Base-by-base conservation (phyloP, 768 basidiomycete genomes). In the Lentinus brumalis region DNA sequence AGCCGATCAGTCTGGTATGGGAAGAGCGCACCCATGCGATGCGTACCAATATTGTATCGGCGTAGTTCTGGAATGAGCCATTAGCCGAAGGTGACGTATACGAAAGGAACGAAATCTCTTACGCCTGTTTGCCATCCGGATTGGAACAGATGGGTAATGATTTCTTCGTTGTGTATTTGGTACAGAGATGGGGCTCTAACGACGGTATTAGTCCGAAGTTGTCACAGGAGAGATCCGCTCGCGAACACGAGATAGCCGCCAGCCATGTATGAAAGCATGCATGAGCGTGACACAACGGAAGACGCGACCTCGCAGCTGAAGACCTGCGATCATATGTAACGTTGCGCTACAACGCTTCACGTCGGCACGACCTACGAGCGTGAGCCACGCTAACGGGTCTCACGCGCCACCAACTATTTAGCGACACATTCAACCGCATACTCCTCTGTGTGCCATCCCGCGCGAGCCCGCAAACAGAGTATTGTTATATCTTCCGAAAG, bases 41-140 rank as follows among this genome's bases (percentile, higher is more conserved):
- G 56, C 53, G 50, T 59, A 92, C 89, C 66, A 93, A 82, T 66
- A 89, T 77, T 44, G 88, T 91, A 74, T 93, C 92, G 59, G 91
- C 84, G 69, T 92, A 92, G 75, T 92, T 89, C 91, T 92, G 71
- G 56, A 55, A 57, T 29, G 30, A 16, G 21, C 47, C 16, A 50
- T 4, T 31, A 18, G 57, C 42, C 9, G 30, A 16, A 40, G 50
- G 18, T 35, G 29, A 26, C 31, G 32, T 29, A 29, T 53, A 41
- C 53, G 32, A 18, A 21, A 4, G 49, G 41, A 45, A 12, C 56
- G 54, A 53, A 63, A 29, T 10, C 50, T 83, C 91, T 74, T 77
- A 92, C 90, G 70, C 92, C 89, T 56, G 86, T 86, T 71, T 91
- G 87, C 72, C 93, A 93, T 40, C 90, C 91, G 59, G 88, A 79